phyloP scores from a whole-genome alignment of 2,329 filamentous ascomycete genomes.

The Tolypocladium paradoxum region DNA sequence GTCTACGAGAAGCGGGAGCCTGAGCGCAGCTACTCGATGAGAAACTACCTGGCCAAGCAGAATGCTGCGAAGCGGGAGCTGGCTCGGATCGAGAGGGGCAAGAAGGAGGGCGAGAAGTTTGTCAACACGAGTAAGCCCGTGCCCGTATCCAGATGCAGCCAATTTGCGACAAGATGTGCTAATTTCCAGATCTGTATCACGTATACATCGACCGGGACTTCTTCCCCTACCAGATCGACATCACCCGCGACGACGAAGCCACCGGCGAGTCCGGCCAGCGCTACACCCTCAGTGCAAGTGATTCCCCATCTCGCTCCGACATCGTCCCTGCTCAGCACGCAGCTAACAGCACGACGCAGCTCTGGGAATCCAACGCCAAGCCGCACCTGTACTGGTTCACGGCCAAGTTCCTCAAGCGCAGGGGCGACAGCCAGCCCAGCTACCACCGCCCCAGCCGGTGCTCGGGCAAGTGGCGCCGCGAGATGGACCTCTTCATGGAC shows the following conservation, averaged over 20 bases:
- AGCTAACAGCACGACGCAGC: conserved; percentile 27
- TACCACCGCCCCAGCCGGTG: conserved; percentile 28
- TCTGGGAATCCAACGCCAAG: conserved; percentile 53
- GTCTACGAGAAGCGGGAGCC: conserved; percentile 18
- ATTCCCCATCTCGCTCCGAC: not conserved
- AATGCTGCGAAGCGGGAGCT: conserved; percentile 20
- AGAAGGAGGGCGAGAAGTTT: conserved; percentile 27
- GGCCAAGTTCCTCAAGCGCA: conserved; percentile 36
- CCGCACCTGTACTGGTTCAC: conserved; percentile 53
- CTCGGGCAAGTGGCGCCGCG: conserved; percentile 27
- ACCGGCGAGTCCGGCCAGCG: conserved; percentile 42
- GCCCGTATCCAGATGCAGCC: not conserved
- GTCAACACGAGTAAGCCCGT: conserved; percentile 38
- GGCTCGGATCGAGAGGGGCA: conserved; percentile 25
- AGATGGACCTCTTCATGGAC: conserved; percentile 38
- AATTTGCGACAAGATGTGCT: not conserved
- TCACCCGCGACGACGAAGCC: conserved; percentile 41
- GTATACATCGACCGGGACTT: conserved; percentile 51
- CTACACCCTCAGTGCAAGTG: conserved; percentile 47
- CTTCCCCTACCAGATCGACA: conserved; percentile 52
- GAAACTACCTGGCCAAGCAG: conserved; percentile 16
- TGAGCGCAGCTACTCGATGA: conserved; percentile 32
- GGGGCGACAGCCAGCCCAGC: conserved; percentile 21
- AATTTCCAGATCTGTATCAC: conserved; percentile 43
- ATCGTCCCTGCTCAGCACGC: not conserved